These are phyloP conservation scores for Macrophomina tecta DNA, from an alignment of 2,329 filamentous ascomycete species.

Conservation along the genomic window DNA sequence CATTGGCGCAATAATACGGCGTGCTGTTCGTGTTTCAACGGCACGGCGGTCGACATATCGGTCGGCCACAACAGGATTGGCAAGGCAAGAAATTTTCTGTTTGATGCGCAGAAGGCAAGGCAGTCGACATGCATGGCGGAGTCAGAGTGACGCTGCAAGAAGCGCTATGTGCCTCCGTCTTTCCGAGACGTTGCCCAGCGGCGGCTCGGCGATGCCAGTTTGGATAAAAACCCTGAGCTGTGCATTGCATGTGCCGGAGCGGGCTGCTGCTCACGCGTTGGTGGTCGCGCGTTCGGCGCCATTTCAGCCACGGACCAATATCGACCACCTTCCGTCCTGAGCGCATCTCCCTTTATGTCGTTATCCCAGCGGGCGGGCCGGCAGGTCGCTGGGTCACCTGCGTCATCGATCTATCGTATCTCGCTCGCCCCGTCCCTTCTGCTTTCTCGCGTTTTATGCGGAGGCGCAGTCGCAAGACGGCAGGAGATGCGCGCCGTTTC, in stretches of 20 bases:
- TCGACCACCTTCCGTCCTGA: constrained; percentile 27
- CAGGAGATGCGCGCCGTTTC: constrained; percentile 8
- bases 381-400: constrained; percentile 3
- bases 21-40: constrained; percentile 21
- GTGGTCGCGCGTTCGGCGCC: constrained; percentile 28
- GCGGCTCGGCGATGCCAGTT: constrained; percentile 23
- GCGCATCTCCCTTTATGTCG: constrained; percentile 4
- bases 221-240: constrained; percentile 19
- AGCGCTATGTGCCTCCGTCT: constrained; percentile 24
- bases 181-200: constrained; percentile 24
- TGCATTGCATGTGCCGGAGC: constrained; percentile 26
- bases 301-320: constrained; percentile 23
- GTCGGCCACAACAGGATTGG: constrained; percentile 8
- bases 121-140: constrained; percentile 9
- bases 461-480: constrained; percentile 10
- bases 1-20: constrained; percentile 20
- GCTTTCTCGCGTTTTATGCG: not conserved
- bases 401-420: constrained; percentile 9
- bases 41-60: not conserved
- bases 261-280: constrained; percentile 24
- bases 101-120: constrained; percentile 9
- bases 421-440: constrained; percentile 4
- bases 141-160: constrained; percentile 26
- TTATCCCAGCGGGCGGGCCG: constrained; percentile 9
- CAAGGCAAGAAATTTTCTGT: constrained; percentile 12